These are phyloP conservation scores for Vanilla planifolia DNA, from an alignment of 106 monocot species.

Conservation along the genomic window DNA sequence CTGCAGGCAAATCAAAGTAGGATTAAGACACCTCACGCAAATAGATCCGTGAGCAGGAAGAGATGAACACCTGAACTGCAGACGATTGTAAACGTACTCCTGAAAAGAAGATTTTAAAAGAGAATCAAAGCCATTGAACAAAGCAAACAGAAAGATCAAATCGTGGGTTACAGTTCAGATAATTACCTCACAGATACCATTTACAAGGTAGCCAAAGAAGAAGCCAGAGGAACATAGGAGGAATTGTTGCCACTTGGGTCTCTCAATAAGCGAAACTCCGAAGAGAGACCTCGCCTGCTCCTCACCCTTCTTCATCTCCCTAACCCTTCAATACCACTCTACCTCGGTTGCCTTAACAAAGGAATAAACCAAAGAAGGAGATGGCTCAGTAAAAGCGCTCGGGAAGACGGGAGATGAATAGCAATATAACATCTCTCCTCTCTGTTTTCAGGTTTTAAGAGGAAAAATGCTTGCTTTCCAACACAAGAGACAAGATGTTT, in stretches of 20 bases:
- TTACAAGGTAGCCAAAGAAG: slow-evolving; percentile 97
- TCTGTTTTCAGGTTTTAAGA: too few species aligned
- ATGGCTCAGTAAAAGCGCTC: neutral
- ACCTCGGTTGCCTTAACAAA: neutral
- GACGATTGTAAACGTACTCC: slow-evolving; percentile 94
- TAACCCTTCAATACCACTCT: neutral
- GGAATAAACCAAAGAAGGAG: neutral
- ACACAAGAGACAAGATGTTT: too few species aligned
- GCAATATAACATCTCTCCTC: too few species aligned
- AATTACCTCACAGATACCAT: slow-evolving; percentile 86
- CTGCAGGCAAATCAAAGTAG: slow-evolving; percentile 29
- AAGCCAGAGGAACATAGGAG: slow-evolving; percentile 86
- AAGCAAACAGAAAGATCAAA: neutral
- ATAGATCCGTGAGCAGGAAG: neutral
- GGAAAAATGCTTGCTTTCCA: too few species aligned
- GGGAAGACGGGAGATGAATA: too few species aligned
- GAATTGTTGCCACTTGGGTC: slow-evolving; percentile 86
- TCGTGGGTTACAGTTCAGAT: neutral
- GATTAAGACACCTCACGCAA: neutral
- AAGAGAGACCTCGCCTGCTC: slow-evolving; percentile 74
- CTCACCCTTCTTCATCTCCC: slow-evolving; percentile 38
- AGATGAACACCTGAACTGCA: slow-evolving; percentile 59
- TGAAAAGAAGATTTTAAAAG: slow-evolving; percentile 22
- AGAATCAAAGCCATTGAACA: neutral
- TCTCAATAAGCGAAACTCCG: slow-evolving; percentile 59